These are phyloP conservation scores for Pluteus cervinus DNA, from an alignment of 768 basidiomycete genomes.

Conservation along the genomic window DNA sequence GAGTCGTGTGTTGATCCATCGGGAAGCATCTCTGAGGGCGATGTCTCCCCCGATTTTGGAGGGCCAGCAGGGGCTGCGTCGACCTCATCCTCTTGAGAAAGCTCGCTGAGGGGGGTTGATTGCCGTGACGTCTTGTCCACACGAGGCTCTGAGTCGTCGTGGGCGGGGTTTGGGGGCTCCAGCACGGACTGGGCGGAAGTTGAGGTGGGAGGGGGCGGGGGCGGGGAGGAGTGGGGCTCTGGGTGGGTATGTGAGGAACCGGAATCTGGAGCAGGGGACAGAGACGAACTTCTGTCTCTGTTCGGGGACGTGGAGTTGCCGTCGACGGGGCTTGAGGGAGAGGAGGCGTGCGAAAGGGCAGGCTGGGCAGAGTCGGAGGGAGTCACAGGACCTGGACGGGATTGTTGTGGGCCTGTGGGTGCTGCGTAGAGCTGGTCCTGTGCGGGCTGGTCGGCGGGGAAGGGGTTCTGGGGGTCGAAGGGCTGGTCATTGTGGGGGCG, in stretches of 20 bases:
- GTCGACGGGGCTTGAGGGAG: constrained; percentile 18
- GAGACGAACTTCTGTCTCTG: constrained; percentile 47
- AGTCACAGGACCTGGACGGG: constrained; percentile 13
- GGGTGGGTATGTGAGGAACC: constrained; percentile 27
- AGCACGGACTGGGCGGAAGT: constrained; percentile 26
- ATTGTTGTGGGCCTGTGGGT: no score
- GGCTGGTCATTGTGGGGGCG: constrained; percentile 14
- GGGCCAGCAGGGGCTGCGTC: constrained; percentile 22
- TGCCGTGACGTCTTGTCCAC: constrained; percentile 38
- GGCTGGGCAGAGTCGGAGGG: constrained; percentile 16
- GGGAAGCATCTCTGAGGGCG: not conserved
- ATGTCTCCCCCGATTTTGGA: constrained; percentile 7
- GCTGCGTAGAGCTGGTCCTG: not conserved
- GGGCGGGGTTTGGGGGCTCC: constrained; percentile 26
- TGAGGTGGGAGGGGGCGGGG: constrained; percentile 17
- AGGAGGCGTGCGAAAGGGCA: constrained; percentile 14
- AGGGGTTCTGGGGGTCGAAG: constrained; percentile 17
- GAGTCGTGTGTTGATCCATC: not conserved
- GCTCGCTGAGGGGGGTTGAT: constrained; percentile 73
- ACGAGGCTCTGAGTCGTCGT: constrained; percentile 28
- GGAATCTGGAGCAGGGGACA: constrained; percentile 49
- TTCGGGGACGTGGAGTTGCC: constrained; percentile 20
- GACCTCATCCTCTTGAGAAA: constrained; percentile 56
- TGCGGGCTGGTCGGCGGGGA: constrained; percentile 1
- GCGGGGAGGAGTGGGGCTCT: constrained; percentile 12